Evolutionary conservation across 2,329 filamentous ascomycete genomes (phyloP).

Genomic region (Beauveria pseudobassiana): DNA sequence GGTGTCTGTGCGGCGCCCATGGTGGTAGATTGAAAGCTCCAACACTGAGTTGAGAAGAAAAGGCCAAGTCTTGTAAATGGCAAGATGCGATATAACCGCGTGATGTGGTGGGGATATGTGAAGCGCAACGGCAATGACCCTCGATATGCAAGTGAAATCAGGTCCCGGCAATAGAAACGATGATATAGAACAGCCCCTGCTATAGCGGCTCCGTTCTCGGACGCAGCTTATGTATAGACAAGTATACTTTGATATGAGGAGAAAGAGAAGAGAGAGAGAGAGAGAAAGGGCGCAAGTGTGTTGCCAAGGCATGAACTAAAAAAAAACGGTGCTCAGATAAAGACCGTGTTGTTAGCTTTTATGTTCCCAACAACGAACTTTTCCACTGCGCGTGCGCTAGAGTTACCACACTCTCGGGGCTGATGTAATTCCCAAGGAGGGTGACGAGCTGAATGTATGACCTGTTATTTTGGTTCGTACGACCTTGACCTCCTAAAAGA

Average conservation of each 20-base stretch:
- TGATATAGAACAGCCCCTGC: neutral
- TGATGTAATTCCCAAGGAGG: neutral
- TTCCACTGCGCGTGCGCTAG: neutral
- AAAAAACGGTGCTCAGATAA: neutral
- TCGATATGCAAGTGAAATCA: neutral
- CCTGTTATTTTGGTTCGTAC: neutral
- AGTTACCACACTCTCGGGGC: neutral
- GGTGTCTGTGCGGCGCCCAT: conserved; percentile 13
- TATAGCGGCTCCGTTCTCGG: neutral
- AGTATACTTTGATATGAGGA: neutral
- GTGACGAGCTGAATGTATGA: neutral
- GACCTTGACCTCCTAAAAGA: neutral
- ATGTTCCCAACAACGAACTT: neutral
- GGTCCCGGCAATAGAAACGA: neutral
- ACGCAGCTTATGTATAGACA: neutral
- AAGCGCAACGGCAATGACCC: neutral
- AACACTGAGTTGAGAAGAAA: neutral
- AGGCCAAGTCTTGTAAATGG: neutral
- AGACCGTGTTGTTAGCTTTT: neutral
- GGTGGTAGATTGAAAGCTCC: neutral
- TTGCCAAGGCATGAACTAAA: neutral
- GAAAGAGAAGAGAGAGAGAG: neutral
- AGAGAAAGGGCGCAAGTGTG: neutral
- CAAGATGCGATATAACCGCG: neutral
- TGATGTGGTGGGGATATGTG: neutral